A percentile compares a stretch with the other conserved stretches of the same genome.
phyloP scores from a whole-genome alignment of 2,329 filamentous ascomycete species.

The Penicillium glabrum region DNA sequence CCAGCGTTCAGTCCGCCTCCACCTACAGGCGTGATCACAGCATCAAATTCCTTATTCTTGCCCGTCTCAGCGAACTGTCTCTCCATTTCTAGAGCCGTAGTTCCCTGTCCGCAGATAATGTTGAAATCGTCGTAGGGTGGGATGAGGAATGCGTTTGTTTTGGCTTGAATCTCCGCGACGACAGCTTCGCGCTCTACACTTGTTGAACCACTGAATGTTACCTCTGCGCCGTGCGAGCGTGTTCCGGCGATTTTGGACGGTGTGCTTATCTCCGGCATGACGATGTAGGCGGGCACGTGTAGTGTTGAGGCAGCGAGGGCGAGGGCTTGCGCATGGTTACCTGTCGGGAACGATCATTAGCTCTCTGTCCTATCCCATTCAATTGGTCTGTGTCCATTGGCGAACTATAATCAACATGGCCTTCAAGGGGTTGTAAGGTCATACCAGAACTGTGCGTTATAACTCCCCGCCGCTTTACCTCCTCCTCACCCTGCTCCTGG shows the following conservation, averaged over 20 bases:
- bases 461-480: constrained; percentile 67
- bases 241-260: constrained; percentile 88
- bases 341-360: constrained; percentile 45
- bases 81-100: constrained; percentile 77
- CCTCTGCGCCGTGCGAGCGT: constrained; percentile 69
- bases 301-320: constrained; percentile 76
- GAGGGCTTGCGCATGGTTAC: constrained; percentile 93
- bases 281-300: constrained; percentile 76
- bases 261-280: constrained; percentile 86
- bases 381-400: too few species aligned
- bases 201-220: constrained; percentile 82
- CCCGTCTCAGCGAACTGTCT: constrained; percentile 65
- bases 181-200: constrained; percentile 77
- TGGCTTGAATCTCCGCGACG: constrained; percentile 64
- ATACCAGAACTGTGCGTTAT: constrained; percentile 86
- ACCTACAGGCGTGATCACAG: constrained; percentile 78
- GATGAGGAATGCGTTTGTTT: constrained; percentile 75
- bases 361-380: not conserved
- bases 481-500: constrained; percentile 60
- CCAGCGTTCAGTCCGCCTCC: constrained; percentile 88
- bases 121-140: constrained; percentile 92
- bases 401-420: too few species aligned
- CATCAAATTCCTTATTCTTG: constrained; percentile 52
- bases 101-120: constrained; percentile 93
- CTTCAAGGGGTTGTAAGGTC: too few species aligned